Base-by-base conservation (phyloP, 495 filamentous ascomycete genomes). In the Daldinia bambusicola region DNA sequence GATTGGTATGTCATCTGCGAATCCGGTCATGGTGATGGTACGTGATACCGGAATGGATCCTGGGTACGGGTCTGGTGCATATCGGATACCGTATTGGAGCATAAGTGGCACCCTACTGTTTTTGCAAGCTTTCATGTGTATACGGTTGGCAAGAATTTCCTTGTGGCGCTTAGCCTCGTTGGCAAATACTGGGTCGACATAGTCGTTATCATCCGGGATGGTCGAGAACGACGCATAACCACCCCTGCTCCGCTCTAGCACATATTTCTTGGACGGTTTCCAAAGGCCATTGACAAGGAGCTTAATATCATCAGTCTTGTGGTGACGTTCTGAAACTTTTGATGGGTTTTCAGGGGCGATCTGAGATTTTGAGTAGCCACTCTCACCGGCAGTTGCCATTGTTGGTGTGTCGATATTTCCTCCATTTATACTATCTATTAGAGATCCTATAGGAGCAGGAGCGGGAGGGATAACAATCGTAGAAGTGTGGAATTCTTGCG, bases 1-100 rank as follows among this genome's bases (percentile, higher is more conserved):
- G 0, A 66, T 26, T 1, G 38, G 8, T n/a, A 26, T 58, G 0
- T 4, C 0, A 0, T n/a, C 12, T 6, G 38, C 2, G 2, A 70
- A 32, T 10, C 68, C 68, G 3, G 40, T 57, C 22, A 70, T 70
- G 6, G 59, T 10, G 2, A 70, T 18, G 13, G 20, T 56, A n/a
- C 68, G 68, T 12, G 55, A 66, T 31, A 30, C 40, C 2, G 50
- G 50, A 5, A 14, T 22, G 4, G 55, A 20, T 22, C 34, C 12
- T 10, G 55, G 34, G 34, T 38, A 57, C 7, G 22, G 53, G 43
- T 60, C 16, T 2, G 61, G 61, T 0, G 43, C 55, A 48, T 64
- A 63, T 0, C 48, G 55, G 10, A 69, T 69, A 2, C 61, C 67
- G 8, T 60, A 63, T 10, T 36, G 51, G 13, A 63, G 55, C 50